Percentiles rank a stretch among this genome's conserved stretches.
These are phyloP conservation scores for Laburnicola sp. DNA, from an alignment of 2,329 filamentous ascomycete species.

Conservation along the genomic window DNA sequence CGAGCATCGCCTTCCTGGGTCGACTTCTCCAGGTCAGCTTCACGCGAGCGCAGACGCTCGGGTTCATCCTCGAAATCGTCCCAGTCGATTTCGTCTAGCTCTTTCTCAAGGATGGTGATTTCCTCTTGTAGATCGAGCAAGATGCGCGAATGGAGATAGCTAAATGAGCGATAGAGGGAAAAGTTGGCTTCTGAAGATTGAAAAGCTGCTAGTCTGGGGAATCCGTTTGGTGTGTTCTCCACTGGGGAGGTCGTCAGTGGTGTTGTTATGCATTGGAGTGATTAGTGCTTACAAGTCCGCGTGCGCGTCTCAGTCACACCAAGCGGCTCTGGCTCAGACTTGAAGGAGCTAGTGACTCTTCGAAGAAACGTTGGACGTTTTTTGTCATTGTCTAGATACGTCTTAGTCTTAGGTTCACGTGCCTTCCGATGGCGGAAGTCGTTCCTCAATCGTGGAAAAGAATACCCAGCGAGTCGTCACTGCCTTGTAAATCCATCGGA, in stretches of 20 bases:
- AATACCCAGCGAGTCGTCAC: too few relatives aligned
- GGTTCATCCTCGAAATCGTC: constrained; percentile 32
- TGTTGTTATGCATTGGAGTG: background rate
- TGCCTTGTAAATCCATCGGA: too few relatives aligned
- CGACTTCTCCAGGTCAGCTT: constrained; percentile 28
- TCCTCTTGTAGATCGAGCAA: too few relatives aligned
- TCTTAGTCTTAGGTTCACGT: constrained; percentile 15
- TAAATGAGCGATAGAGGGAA: too few relatives aligned
- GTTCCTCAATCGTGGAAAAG: too few relatives aligned
- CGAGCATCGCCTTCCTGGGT: constrained; percentile 18
- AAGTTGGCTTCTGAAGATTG: too few relatives aligned
- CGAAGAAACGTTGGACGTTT: constrained; percentile 30
- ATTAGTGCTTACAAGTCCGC: constrained; percentile 37
- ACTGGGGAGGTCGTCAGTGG: constrained; percentile 22
- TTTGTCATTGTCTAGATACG: constrained; percentile 23
- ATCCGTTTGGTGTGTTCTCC: constrained; percentile 46
- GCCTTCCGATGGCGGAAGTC: too few relatives aligned
- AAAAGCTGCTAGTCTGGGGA: constrained; percentile 8
- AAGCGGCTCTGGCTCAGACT: constrained; percentile 32
- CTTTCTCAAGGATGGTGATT: too few relatives aligned
- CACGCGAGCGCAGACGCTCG: constrained; percentile 29
- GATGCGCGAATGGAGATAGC: too few relatives aligned
- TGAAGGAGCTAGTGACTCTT: constrained; percentile 37
- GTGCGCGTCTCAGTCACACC: constrained; percentile 39
- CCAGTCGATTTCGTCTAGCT: constrained; percentile 30